phyloP scores from a whole-genome alignment of 2,329 filamentous ascomycete genomes.

The Curvularia verruculosa region DNA sequence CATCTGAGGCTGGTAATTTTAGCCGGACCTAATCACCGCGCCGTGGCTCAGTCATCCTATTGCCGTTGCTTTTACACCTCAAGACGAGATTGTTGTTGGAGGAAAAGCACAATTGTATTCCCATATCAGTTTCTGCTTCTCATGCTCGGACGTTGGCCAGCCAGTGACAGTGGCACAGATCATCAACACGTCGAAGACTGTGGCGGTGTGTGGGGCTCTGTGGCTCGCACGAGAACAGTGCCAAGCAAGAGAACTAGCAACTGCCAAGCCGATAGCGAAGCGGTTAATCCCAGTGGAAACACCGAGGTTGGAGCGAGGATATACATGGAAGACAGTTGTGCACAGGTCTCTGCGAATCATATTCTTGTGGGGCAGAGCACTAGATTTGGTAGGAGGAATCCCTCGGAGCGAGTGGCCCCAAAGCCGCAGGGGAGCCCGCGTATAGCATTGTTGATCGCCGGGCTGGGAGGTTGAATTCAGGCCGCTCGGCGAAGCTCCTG shows the following conservation, averaged over 20 bases:
- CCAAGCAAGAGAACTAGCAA: background rate
- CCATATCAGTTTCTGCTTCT: background rate
- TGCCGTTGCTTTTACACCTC: background rate
- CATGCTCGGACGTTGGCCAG: background rate
- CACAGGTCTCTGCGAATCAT: background rate
- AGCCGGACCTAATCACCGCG: constrained; percentile 13
- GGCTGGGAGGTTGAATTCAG: background rate
- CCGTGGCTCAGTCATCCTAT: constrained; percentile 12
- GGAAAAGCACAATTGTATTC: background rate
- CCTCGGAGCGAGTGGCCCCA: background rate
- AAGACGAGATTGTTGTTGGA: background rate
- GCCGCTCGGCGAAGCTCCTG: background rate
- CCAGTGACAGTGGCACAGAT: background rate
- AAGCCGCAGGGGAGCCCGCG: background rate
- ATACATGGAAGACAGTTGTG: background rate
- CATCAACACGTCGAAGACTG: background rate
- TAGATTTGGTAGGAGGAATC: background rate
- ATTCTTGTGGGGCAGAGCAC: background rate
- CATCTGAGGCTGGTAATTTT: constrained; percentile 2
- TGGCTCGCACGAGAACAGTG: background rate
- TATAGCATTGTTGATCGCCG: background rate
- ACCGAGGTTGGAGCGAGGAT: background rate
- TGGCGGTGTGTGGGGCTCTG: background rate
- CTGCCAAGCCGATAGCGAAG: constrained; percentile 4
- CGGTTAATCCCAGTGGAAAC: background rate